Conservation (phyloP, 176 grass and related monocot species). For the Paspalum notatum region DNA sequence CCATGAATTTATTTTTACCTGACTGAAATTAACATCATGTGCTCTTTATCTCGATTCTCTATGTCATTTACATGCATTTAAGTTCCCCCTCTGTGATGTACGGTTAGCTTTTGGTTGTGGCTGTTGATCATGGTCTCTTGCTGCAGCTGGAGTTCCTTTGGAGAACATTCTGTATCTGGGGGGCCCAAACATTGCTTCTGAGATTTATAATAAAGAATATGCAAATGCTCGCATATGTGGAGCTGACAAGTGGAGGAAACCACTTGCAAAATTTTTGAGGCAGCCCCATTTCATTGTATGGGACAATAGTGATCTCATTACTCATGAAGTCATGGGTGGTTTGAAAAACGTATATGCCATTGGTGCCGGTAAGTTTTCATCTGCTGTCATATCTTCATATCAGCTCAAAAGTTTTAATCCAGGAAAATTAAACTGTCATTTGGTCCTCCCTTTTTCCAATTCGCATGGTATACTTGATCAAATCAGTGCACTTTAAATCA, state of each 20-base stretch:
- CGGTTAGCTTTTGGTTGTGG: background rate
- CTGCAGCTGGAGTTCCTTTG: slow-evolving; percentile 69
- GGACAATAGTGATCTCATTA: slow-evolving; percentile 91
- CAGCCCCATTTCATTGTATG: slow-evolving; percentile 98
- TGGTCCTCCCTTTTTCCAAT: background rate
- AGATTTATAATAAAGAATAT: slow-evolving; percentile 99
- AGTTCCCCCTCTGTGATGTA: background rate
- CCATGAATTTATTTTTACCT: background rate
- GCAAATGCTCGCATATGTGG: slow-evolving; percentile 97
- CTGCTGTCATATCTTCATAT: background rate
- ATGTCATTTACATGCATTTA: background rate
- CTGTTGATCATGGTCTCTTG: slow-evolving; percentile 30
- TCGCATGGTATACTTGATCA: background rate
- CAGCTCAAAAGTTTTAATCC: background rate
- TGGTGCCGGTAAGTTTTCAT: slow-evolving; percentile 80
- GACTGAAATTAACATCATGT: background rate
- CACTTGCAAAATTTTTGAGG: slow-evolving; percentile 91
- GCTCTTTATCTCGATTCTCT: background rate
- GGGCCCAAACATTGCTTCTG: slow-evolving; percentile 95
- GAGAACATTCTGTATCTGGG: slow-evolving; percentile 97
- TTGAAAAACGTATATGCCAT: slow-evolving; percentile 98
- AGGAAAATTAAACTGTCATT: background rate
- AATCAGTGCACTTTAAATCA: background rate
- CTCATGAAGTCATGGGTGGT: slow-evolving; percentile 97
- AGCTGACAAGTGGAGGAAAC: slow-evolving; percentile 91